These are phyloP conservation scores for Parmelia sp. DNA, from an alignment of 495 filamentous ascomycete species.

Conservation along the genomic window DNA sequence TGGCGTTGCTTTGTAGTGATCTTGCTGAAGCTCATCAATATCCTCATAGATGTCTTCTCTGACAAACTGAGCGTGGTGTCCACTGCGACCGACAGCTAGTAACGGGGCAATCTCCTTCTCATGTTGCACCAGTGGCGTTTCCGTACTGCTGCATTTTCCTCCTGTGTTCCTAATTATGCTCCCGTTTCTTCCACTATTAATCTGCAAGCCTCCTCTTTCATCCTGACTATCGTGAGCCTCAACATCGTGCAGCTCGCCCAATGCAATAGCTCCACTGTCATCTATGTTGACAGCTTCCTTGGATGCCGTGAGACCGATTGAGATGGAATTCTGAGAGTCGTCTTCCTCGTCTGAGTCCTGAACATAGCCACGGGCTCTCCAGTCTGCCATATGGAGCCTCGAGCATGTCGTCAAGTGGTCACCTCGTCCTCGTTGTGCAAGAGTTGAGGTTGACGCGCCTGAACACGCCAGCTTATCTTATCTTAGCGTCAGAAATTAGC, in stretches of 20 bases:
- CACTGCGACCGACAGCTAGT: background rate
- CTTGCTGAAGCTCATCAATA: constrained; percentile 25
- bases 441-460: background rate
- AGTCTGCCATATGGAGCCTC: constrained; percentile 49
- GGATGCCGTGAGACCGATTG: constrained; percentile 13
- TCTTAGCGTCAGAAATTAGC: background rate
- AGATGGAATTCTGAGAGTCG: constrained; percentile 15
- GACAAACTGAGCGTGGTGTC: background rate
- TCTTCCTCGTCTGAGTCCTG: constrained; percentile 58
- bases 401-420: constrained; percentile 17
- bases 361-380: constrained; percentile 56
- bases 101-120: background rate
- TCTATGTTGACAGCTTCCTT: background rate
- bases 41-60: background rate
- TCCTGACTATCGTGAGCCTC: background rate
- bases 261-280: background rate
- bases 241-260: background rate
- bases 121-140: background rate
- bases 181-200: background rate
- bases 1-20: constrained; percentile 15
- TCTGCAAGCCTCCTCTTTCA: too few species aligned
- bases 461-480: constrained; percentile 1
- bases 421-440: background rate
- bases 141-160: background rate
- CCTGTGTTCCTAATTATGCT: background rate